Base-by-base conservation (phyloP, 1,284 basidiomycete species). In the Cutaneotrichosporon cutaneum region DNA sequence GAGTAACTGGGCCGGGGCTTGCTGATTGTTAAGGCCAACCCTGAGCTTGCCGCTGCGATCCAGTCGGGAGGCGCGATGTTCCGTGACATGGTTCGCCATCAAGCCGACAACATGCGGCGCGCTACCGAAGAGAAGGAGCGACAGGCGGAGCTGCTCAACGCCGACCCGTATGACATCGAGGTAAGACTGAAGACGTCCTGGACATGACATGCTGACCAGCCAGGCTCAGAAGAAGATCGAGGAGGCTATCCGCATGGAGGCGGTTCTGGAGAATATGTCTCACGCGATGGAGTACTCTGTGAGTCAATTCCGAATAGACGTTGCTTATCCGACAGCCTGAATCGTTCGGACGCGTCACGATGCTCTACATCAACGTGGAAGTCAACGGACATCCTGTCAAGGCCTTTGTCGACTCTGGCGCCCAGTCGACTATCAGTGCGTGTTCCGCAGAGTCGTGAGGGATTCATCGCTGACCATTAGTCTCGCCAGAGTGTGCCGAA, bases 341-440 rank as follows among this genome's bases (percentile, higher is more conserved):
- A 79, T 86, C 87, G 53, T 99, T 99, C 79, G 96, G 93, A 18
- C 85, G 88, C 62, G 96, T 99, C 13, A 90, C 87, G 2, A 99
- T 99, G 96, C 88, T 99, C 55, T 99, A 80, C 61, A 77, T 83
- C 67, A 70, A 82, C 55, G 88, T 95, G 0, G 94, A 97, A 73
- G 93, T 99, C 3, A 99, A 99, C 72, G 90, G 90, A 0, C 84
- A 85, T 58, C 87, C 88, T 1, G 87, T 98, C 39, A 96, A 94
- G 76, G 96, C 96, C 0, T 99, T 99, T 73, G 96, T 99, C 26
- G 95, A 99, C 75, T 95, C 92, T 68, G 95, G 95, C 27, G 95
- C 96, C 3, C 96, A 99, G 71, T 87, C 88, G 59, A 98, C 95
- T 0, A 97, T 98, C 81, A 96, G 92, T 94, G 67, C 76, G 90